Conservation (phyloP, 2,329 filamentous ascomycete species). For the Monilinia fructicola region DNA sequence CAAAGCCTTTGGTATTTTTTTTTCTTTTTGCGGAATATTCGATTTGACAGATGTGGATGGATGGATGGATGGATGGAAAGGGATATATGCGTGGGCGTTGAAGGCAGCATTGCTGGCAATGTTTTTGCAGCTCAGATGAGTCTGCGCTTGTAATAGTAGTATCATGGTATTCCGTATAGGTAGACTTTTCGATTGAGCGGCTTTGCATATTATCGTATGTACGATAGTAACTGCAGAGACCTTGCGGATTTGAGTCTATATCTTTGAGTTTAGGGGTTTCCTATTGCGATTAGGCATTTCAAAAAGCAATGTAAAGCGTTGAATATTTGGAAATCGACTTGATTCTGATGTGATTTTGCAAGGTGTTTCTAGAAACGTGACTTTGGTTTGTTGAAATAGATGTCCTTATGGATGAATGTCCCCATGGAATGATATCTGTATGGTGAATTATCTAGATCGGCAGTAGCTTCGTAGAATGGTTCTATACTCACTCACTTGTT, state of each 20-base stretch:
- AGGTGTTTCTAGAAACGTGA: not conserved
- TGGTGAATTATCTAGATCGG: not conserved
- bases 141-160: not conserved
- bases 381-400: not conserved
- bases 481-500: not conserved
- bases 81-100: not conserved
- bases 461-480: not conserved
- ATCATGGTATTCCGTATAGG: conserved; percentile 10
- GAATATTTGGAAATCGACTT: not conserved
- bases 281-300: conserved; percentile 8
- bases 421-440: not conserved
- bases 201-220: conserved; percentile 8
- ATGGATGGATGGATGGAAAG: not conserved
- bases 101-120: conserved; percentile 1
- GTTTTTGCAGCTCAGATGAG: conserved; percentile 13
- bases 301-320: conserved; percentile 13
- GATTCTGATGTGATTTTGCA: not conserved
- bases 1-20: not conserved
- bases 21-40: conserved; percentile 10
- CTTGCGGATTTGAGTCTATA: conserved; percentile 8
- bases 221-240: not conserved
- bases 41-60: not conserved
- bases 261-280: conserved; percentile 2
- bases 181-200: not conserved
- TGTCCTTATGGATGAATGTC: not conserved